These are phyloP conservation scores for Crepidotus variabilis DNA, from an alignment of 768 basidiomycete genomes.

Conservation along the genomic window DNA sequence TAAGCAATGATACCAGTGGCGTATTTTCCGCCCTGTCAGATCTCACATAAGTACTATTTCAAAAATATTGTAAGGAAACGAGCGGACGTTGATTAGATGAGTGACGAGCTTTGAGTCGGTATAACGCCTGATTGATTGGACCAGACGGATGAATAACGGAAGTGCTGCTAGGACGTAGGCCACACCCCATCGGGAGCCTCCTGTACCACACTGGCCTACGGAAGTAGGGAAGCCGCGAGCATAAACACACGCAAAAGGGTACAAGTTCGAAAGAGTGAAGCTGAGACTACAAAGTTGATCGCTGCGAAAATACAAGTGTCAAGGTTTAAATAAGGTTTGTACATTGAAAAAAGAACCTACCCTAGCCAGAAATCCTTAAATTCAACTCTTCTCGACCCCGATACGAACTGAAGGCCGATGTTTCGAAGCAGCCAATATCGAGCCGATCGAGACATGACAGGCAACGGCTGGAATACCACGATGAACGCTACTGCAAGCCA, in stretches of 20 bases:
- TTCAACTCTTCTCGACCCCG: conserved; percentile 75
- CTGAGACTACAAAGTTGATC: conserved; percentile 81
- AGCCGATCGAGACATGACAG: conserved; percentile 54
- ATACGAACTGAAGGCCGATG: conserved; percentile 57
- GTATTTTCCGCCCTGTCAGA: conserved; percentile 78
- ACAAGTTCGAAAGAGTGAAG: conserved; percentile 71
- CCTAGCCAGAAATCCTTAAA: conserved; percentile 90
- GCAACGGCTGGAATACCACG: conserved; percentile 74
- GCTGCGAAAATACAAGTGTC: conserved; percentile 28
- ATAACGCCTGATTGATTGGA: conserved; percentile 88
- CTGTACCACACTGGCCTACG: conserved; percentile 22
- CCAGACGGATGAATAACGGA: conserved; percentile 75
- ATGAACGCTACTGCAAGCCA: conserved; percentile 68
- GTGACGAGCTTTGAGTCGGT: conserved; percentile 67
- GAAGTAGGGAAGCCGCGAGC: conserved; percentile 49
- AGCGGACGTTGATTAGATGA: conserved; percentile 82
- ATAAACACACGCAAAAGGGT: conserved; percentile 74
- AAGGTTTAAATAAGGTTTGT: background rate
- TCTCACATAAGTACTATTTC: background rate
- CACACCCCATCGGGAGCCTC: conserved; percentile 54
- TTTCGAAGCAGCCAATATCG: conserved; percentile 81
- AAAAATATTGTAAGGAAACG: background rate
- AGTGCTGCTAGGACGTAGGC: conserved; percentile 56
- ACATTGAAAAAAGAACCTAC: conserved; percentile 31
- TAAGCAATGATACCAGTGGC: conserved; percentile 59